phyloP scores from a whole-genome alignment of 306 rosid genomes.

The Inga laurina region DNA sequence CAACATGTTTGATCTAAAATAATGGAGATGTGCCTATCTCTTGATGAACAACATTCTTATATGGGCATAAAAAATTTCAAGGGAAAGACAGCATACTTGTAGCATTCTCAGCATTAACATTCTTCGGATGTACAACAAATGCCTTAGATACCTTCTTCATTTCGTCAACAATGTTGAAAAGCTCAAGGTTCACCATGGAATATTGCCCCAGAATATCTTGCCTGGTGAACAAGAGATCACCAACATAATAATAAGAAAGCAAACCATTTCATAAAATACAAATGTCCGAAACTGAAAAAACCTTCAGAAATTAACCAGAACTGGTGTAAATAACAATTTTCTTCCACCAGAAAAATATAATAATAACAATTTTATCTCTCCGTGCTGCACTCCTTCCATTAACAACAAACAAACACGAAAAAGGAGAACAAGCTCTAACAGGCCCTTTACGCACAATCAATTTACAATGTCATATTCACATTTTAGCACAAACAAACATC shows the following conservation, averaged over 20 bases:
- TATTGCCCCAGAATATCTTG: constrained; percentile 87
- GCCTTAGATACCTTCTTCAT: constrained; percentile 88
- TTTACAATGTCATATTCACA: not conserved
- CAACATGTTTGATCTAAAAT: not conserved
- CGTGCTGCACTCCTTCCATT: not conserved
- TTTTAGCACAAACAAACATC: not conserved
- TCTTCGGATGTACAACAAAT: constrained; percentile 79
- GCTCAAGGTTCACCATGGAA: constrained; percentile 93
- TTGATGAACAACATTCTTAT: not conserved
- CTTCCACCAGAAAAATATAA: not conserved
- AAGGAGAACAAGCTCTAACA: not conserved
- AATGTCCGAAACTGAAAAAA: not conserved
- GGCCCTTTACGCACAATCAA: not conserved
- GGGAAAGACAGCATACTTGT: constrained; percentile 43
- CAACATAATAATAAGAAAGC: not conserved
- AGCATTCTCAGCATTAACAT: constrained; percentile 81
- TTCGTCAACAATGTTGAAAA: constrained; percentile 91
- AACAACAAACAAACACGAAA: not conserved
- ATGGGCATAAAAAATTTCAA: not conserved
- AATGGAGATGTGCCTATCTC: not conserved
- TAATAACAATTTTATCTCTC: not conserved
- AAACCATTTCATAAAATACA: not conserved
- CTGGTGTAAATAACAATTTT: not conserved
- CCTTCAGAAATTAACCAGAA: not conserved
- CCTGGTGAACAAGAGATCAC: constrained; percentile 42